These are phyloP conservation scores for Didymella glomerata DNA, from an alignment of 2,329 filamentous ascomycete species.

Conservation along the genomic window DNA sequence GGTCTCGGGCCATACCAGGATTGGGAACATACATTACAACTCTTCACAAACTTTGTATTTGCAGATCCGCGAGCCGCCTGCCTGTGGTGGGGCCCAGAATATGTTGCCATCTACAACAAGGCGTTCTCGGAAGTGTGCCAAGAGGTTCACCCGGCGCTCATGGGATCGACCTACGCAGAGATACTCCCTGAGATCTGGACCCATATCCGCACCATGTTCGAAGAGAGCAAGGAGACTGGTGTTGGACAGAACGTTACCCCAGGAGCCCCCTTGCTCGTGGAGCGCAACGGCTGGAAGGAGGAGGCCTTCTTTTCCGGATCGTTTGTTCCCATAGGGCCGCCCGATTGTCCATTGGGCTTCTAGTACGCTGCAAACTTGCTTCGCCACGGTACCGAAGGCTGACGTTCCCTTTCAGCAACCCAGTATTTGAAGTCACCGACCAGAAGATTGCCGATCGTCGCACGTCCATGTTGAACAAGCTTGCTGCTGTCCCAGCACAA, in stretches of 20 bases:
- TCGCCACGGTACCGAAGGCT: not conserved
- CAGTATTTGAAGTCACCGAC: conserved; percentile 37
- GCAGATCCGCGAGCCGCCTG: conserved; percentile 38
- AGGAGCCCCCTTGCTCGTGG: conserved; percentile 29
- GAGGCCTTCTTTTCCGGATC: conserved; percentile 39
- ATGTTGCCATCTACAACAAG: conserved; percentile 40
- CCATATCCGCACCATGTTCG: conserved; percentile 30
- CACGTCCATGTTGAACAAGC: conserved; percentile 35
- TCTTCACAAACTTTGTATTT: conserved; percentile 36
- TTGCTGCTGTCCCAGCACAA: conserved; percentile 30
- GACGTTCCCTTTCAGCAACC: conserved; percentile 18
- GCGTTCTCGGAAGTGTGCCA: conserved; percentile 30
- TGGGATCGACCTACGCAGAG: conserved; percentile 33
- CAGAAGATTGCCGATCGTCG: conserved; percentile 35
- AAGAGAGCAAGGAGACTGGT: conserved; percentile 27
- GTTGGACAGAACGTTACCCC: conserved; percentile 30
- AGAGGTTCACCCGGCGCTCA: conserved; percentile 35
- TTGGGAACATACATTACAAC: conserved; percentile 30
- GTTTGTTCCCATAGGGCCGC: conserved; percentile 33
- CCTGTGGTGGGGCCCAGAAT: conserved; percentile 40
- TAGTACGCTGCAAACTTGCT: conserved; percentile 16
- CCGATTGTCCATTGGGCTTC: conserved; percentile 31
- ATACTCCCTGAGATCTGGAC: conserved; percentile 35
- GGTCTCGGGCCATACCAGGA: conserved; percentile 27
- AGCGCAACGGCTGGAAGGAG: conserved; percentile 32